Evolutionary conservation across 257 asterid species (phyloP).

Genomic region (Sherardia arvensis): DNA sequence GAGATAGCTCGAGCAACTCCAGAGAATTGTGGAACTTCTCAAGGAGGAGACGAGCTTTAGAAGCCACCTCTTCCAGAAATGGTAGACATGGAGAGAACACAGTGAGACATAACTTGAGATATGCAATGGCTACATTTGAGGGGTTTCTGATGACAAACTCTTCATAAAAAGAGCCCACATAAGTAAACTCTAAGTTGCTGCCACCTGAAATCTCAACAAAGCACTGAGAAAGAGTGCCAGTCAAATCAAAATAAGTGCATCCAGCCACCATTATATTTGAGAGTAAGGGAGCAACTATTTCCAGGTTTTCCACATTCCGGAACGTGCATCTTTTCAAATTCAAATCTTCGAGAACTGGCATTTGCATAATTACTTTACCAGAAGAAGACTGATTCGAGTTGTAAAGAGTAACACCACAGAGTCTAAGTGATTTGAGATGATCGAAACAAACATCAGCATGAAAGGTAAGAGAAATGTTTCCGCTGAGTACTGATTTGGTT

Average conservation of each 20-base stretch:
- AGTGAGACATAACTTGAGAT: background rate
- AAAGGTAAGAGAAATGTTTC: background rate
- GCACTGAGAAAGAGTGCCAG: background rate
- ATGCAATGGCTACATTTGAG: background rate
- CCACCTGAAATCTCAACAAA: background rate
- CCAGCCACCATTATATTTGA: background rate
- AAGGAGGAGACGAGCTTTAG: background rate
- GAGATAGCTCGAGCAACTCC: background rate
- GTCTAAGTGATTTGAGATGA: background rate
- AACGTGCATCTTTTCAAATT: background rate
- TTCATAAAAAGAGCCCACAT: background rate
- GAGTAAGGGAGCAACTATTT: background rate
- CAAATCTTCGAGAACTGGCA: background rate
- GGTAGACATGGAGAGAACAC: background rate
- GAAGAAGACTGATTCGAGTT: background rate
- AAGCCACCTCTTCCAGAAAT: background rate
- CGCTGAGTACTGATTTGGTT: background rate
- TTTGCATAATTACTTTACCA: background rate
- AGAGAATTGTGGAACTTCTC: background rate
- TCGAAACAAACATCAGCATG: background rate
- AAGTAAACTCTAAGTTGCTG: background rate
- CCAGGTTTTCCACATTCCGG: background rate
- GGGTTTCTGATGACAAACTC: background rate
- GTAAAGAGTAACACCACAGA: background rate
- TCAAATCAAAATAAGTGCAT: background rate